These are phyloP conservation scores for Selaginella tamariscina DNA, from an alignment of 75 land plant genomes.

Conservation along the genomic window DNA sequence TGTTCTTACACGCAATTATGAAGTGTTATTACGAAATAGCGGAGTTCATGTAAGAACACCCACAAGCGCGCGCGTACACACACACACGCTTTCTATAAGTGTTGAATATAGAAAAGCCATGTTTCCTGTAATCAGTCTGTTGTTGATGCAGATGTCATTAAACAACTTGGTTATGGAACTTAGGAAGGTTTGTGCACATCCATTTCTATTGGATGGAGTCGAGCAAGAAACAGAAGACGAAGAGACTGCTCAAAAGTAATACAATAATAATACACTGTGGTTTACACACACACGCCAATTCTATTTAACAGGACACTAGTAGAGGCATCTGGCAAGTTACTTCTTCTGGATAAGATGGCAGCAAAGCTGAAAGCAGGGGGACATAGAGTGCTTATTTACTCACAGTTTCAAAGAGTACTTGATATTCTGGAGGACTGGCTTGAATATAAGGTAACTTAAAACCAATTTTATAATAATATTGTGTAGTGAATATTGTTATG, in stretches of 20 bases:
- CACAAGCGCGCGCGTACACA: too few relatives aligned
- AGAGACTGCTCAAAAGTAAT: conserved; percentile 59
- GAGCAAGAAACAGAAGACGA: conserved; percentile 46
- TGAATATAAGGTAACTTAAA: conserved; percentile 53
- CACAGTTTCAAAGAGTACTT: conserved; percentile 90
- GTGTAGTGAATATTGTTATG: too few relatives aligned
- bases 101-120: too few relatives aligned
- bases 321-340: conserved; percentile 82
- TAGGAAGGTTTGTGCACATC: conserved; percentile 94
- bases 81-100: too few relatives aligned
- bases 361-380: conserved; percentile 78
- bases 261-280: not conserved
- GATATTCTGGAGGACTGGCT: conserved; percentile 92
- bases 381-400: conserved; percentile 88
- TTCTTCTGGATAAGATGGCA: conserved; percentile 92
- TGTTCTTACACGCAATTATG: conserved; percentile 59
- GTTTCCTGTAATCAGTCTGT: too few relatives aligned
- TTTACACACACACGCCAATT: not conserved
- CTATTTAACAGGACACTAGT: conserved; percentile 54
- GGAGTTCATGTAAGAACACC: conserved; percentile 86
- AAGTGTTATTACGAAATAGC: conserved; percentile 64
- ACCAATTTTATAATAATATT: too few relatives aligned
- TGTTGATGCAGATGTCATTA: conserved; percentile 71
- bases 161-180: conserved; percentile 98
- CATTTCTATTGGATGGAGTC: conserved; percentile 70